Evolutionary conservation across 2,329 filamentous ascomycete species (phyloP).

Genomic region (Fusarium gaditjirri): DNA sequence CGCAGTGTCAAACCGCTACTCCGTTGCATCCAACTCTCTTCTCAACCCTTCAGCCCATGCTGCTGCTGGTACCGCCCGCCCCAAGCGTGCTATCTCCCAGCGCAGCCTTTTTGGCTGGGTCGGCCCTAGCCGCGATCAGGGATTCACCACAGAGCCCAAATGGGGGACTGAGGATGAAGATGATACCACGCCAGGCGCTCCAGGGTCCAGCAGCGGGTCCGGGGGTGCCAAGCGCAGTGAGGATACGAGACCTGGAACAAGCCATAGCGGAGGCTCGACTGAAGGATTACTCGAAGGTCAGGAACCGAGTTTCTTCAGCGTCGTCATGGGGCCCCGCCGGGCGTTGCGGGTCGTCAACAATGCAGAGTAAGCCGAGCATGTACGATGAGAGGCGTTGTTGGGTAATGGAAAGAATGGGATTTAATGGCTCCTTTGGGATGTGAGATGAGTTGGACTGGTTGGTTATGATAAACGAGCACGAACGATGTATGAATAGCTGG

Average conservation of each 20-base stretch:
- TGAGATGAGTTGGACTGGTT: not conserved
- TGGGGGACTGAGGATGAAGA: constrained; percentile 43
- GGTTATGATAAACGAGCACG: constrained; percentile 26
- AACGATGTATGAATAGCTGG: constrained; percentile 24
- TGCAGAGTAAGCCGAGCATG: constrained; percentile 44
- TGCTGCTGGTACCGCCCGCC: not conserved
- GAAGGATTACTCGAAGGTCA: constrained; percentile 63
- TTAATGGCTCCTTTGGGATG: constrained; percentile 1
- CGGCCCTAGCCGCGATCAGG: constrained; percentile 40
- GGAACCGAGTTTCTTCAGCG: constrained; percentile 77
- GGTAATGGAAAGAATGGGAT: not conserved
- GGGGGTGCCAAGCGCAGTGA: constrained; percentile 40
- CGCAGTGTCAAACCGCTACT: constrained; percentile 69
- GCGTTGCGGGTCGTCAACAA: constrained; percentile 76
- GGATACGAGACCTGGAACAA: constrained; percentile 43
- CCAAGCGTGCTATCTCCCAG: constrained; percentile 28
- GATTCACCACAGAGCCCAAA: constrained; percentile 46
- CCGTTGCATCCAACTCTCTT: constrained; percentile 55
- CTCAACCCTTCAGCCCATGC: constrained; percentile 37
- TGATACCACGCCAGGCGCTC: constrained; percentile 35
- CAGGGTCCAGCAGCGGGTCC: constrained; percentile 40
- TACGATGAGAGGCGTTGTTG: not conserved
- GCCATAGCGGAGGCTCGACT: constrained; percentile 58
- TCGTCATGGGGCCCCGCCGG: constrained; percentile 73
- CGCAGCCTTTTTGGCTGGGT: constrained; percentile 49